Conservation (phyloP, 2,329 filamentous ascomycete species). For the Pestalotiopsis sp. region DNA sequence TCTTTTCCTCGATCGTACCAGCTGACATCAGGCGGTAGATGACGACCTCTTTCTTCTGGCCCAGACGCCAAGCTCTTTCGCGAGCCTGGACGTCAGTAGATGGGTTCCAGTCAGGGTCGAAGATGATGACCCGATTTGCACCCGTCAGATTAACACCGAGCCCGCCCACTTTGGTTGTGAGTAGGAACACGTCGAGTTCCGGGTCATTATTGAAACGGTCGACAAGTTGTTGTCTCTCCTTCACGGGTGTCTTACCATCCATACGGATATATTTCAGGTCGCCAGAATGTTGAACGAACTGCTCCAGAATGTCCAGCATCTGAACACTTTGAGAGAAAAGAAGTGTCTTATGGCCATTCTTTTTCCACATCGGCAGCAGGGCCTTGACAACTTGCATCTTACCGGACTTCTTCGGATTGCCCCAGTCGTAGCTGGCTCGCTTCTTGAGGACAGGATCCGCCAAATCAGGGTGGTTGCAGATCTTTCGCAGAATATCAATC, state of each 20-base stretch:
- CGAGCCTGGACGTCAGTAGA: slow-evolving; percentile 95
- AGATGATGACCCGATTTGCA: slow-evolving; percentile 95
- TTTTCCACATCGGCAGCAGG: slow-evolving; percentile 85
- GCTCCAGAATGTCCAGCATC: slow-evolving; percentile 93
- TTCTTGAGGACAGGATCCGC: slow-evolving; percentile 60
- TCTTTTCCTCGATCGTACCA: slow-evolving; percentile 98
- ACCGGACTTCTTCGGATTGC: slow-evolving; percentile 76
- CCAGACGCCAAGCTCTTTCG: slow-evolving; percentile 92
- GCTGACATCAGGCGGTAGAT: slow-evolving; percentile 98
- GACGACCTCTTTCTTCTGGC: slow-evolving; percentile 91
- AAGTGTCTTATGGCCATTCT: slow-evolving; percentile 87
- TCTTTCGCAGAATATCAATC: slow-evolving; percentile 90
- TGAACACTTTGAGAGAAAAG: slow-evolving; percentile 92
- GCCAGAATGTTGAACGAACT: slow-evolving; percentile 69
- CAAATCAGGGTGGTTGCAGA: slow-evolving; percentile 96
- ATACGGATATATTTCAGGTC: slow-evolving; percentile 81
- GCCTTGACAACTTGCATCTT: slow-evolving; percentile 96
- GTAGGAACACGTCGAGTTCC: slow-evolving; percentile 81
- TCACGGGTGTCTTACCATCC: slow-evolving; percentile 91
- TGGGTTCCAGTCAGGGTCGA: slow-evolving; percentile 98
- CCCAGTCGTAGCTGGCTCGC: slow-evolving; percentile 75
- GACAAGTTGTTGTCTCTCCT: slow-evolving; percentile 84
- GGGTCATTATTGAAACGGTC: slow-evolving; percentile 89
- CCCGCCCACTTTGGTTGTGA: slow-evolving; percentile 95
- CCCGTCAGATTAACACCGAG: slow-evolving; percentile 93